Conservation (phyloP, 176 grass and related monocot genomes). For the Puccinellia tenuiflora region DNA sequence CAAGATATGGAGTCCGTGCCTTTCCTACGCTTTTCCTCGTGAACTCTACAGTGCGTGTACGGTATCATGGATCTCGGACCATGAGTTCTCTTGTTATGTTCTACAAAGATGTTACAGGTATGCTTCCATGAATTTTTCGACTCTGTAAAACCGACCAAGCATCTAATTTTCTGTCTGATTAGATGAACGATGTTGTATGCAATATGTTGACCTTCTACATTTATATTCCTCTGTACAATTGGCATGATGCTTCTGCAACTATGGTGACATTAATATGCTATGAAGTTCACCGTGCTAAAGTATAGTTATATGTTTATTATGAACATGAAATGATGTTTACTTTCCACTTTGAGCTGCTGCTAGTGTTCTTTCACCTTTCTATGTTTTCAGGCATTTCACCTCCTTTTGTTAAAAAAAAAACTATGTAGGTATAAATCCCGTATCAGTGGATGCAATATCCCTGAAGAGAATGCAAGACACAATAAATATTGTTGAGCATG, state of each 20-base stretch:
- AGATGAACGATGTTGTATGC: not conserved
- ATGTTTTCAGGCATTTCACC: conserved; percentile 9
- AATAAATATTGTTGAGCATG: conserved; percentile 28
- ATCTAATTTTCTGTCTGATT: not conserved
- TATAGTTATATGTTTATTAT: not conserved
- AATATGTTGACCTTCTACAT: not conserved
- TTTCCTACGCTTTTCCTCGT: conserved; percentile 75
- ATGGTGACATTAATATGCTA: not conserved
- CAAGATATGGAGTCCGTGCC: conserved; percentile 76
- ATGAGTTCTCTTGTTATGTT: conserved; percentile 67
- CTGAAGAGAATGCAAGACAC: conserved; percentile 34
- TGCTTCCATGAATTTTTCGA: not conserved
- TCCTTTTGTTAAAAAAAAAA: not conserved
- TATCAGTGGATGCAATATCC: conserved; percentile 39
- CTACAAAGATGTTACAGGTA: conserved; percentile 79
- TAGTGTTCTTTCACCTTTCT: not conserved
- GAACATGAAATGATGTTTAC: not conserved
- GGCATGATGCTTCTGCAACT: not conserved
- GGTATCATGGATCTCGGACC: conserved; percentile 69
- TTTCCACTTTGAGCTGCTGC: not conserved
- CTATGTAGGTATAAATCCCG: conserved; percentile 51
- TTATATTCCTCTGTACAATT: not conserved
- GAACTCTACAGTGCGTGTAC: conserved; percentile 67
- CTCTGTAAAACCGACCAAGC: not conserved
- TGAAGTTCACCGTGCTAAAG: not conserved